Base-by-base conservation (phyloP, 2,329 filamentous ascomycete genomes). In the Niveomyces coronatus region DNA sequence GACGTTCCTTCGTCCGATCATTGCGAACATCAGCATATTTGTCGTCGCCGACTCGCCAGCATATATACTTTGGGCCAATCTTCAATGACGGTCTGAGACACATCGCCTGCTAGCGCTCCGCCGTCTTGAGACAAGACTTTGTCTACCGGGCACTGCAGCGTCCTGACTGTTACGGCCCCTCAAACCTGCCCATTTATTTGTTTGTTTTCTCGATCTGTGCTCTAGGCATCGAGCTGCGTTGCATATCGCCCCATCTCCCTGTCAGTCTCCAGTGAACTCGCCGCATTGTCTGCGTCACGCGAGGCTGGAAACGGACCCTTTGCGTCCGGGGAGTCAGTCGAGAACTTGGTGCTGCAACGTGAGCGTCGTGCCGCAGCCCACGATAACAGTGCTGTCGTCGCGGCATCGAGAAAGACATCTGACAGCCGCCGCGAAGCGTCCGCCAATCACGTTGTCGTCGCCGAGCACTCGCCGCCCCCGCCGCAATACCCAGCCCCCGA, bases 401-500 rank as follows among this genome's bases (percentile, higher is more conserved):
- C n/a, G n/a, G n/a, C n/a, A n/a, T n/a, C n/a, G n/a, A n/a, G n/a
- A n/a, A n/a, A n/a, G n/a, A n/a, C n/a, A n/a, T n/a, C n/a, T n/a
- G 41, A 41, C 46, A 26, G 45, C 46, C 19, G 36, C 17, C 37
- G 37, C 40, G 41, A 48, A 31, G 39, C 41, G 46, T 49, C 44
- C 13, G 40, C 44, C 42, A 35, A 45, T 24, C 44, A 47, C 47
- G 42, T 49, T 33, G 38, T 46, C 40, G 38, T 46, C 40, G 39
- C 45, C 42, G 59, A 61, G 44, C 65, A 62, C 45, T 70, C 68
- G 41, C 74, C 73, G 37, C 37, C 37, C 11, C 76, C 75, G 46
- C 75, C 76, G 36, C 68, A 68, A 53, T 79, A 79, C 57, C 72
- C 72, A 43, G 58, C 60, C 44, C 70, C 70, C 40, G 72, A 76